Conservation (phyloP, 2,329 filamentous ascomycete genomes). For the Xenosphaeropsis pyriputrescens region DNA sequence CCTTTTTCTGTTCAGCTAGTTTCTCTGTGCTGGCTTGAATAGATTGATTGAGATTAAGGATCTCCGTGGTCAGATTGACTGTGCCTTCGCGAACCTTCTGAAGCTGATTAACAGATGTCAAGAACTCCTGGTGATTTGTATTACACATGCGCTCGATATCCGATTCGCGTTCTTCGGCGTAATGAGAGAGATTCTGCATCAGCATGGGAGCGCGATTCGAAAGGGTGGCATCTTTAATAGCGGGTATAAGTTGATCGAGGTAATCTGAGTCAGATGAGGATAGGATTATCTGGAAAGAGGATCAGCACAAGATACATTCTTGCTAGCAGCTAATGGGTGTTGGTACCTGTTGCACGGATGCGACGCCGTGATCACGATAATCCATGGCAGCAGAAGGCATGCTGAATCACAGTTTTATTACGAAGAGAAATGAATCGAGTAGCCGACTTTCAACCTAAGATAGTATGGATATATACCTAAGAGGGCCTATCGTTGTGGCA, state of each 20-base stretch:
- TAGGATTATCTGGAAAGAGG: constrained; percentile 60
- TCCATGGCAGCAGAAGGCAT: constrained; percentile 4
- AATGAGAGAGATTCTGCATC: constrained; percentile 63
- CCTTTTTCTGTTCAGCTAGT: constrained; percentile 86
- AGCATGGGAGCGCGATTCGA: constrained; percentile 60
- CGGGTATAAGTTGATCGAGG: constrained; percentile 86
- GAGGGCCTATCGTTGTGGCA: too few relatives aligned
- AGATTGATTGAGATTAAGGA: constrained; percentile 81
- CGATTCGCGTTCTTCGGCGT: constrained; percentile 72
- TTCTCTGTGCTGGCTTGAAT: constrained; percentile 93
- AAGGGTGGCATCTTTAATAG: constrained; percentile 77
- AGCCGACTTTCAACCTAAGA: too few relatives aligned
- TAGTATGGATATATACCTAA: too few relatives aligned
- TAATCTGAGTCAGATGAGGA: constrained; percentile 88
- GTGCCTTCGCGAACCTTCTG: constrained; percentile 84
- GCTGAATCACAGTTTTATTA: too few relatives aligned
- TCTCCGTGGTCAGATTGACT: constrained; percentile 76
- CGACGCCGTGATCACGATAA: constrained; percentile 3
- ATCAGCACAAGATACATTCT: constrained; percentile 3
- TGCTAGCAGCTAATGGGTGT: constrained; percentile 5
- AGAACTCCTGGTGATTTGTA: constrained; percentile 93
- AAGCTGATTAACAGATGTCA: constrained; percentile 86
- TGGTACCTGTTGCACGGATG: constrained; percentile 13
- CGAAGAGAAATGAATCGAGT: too few relatives aligned
- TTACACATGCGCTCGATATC: constrained; percentile 93